A percentile compares a stretch with the other conserved stretches of the same genome.
Conservation (phyloP, 2,329 filamentous ascomycete species). For the Beauveria sp. region DNA sequence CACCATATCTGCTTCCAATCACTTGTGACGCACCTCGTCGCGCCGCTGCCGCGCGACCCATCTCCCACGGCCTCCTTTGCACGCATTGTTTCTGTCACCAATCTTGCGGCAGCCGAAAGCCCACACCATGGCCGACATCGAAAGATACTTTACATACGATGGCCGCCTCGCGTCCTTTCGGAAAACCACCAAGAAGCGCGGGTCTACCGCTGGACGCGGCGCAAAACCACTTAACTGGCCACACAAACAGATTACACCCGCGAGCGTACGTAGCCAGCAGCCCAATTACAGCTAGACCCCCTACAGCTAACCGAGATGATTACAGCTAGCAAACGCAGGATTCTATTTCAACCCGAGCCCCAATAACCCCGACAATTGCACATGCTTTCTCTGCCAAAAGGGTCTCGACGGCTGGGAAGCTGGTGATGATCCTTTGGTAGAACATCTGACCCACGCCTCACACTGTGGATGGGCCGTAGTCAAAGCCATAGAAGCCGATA, state of each 20-base stretch:
- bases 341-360: conserved; percentile 79
- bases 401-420: conserved; percentile 88
- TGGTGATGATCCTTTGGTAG: conserved; percentile 71
- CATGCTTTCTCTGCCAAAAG: conserved; percentile 80
- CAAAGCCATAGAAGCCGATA: conserved; percentile 51
- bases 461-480: conserved; percentile 83
- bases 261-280: conserved; percentile 21
- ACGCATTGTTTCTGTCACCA: neutral
- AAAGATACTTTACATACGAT: conserved; percentile 57
- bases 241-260: conserved; percentile 40
- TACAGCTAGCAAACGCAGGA: conserved; percentile 77
- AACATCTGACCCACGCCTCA: conserved; percentile 77
- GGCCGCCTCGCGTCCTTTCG: conserved; percentile 78
- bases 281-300: neutral
- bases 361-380: conserved; percentile 75
- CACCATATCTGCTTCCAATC: neutral
- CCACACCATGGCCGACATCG: conserved; percentile 28
- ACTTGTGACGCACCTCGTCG: neutral
- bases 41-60: neutral
- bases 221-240: conserved; percentile 66
- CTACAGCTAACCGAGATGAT: conserved; percentile 16
- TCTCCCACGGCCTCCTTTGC: neutral
- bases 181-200: conserved; percentile 57
- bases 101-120: neutral
- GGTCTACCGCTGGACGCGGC: conserved; percentile 47